Percentiles rank a stretch among this genome's conserved stretches.
These are phyloP conservation scores for Centella asiatica DNA, from an alignment of 129 eudicot genomes.

Conservation along the genomic window DNA sequence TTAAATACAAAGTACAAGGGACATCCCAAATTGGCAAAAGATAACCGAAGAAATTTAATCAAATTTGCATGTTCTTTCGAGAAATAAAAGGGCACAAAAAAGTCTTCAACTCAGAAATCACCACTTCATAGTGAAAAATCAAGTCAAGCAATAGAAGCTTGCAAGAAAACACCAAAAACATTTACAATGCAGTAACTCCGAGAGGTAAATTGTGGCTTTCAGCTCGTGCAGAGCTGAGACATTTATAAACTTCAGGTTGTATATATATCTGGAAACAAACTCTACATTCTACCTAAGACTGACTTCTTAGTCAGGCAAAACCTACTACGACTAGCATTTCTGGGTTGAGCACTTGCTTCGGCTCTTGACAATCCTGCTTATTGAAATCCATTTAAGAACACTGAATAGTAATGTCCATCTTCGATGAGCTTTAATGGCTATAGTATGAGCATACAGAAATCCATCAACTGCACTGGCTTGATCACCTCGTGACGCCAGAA, in stretches of 20 bases:
- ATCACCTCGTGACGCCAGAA: constrained; percentile 31
- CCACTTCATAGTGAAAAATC: neutral
- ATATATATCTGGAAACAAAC: neutral
- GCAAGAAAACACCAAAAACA: neutral
- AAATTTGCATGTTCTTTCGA: no score
- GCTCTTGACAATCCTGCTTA: constrained; percentile 22
- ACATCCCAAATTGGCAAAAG: no score
- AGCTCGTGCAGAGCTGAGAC: neutral
- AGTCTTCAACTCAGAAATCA: no score
- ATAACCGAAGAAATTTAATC: no score
- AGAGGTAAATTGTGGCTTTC: neutral
- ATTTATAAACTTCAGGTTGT: neutral
- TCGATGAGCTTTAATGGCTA: constrained; percentile 44
- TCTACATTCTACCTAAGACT: constrained; percentile 21
- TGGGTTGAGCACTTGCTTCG: constrained; percentile 8
- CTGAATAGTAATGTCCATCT: constrained; percentile 55
- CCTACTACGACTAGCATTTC: constrained; percentile 2
- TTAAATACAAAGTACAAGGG: no score
- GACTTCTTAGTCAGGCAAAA: constrained; percentile 25
- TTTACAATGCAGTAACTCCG: no score
- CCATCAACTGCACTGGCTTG: constrained; percentile 33
- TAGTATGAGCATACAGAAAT: constrained; percentile 34
- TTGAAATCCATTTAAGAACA: constrained; percentile 42
- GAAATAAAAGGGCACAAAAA: no score
- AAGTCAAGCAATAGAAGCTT: neutral